phyloP scores from a whole-genome alignment of 768 basidiomycete species.

The Albatrellus ellisii region DNA sequence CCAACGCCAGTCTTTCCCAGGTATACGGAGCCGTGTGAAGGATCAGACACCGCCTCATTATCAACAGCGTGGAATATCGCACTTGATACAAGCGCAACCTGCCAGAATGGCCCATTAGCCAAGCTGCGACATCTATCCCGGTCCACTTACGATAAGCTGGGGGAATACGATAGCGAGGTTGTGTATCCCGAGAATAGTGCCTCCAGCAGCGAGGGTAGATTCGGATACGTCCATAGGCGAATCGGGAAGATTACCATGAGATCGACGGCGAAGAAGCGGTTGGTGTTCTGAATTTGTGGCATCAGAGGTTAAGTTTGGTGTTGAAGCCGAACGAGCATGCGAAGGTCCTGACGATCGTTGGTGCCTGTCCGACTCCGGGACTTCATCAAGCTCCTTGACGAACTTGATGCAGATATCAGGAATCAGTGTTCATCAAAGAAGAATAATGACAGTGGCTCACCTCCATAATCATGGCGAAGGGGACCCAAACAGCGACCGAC shows the following conservation, averaged over 20 bases:
- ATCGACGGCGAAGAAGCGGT: slow-evolving; percentile 49
- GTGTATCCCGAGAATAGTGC: slow-evolving; percentile 89
- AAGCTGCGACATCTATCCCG: background rate
- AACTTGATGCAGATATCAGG: slow-evolving; percentile 6
- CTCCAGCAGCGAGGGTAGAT: slow-evolving; percentile 54
- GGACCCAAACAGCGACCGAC: slow-evolving; percentile 98
- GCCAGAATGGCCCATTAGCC: slow-evolving; percentile 5
- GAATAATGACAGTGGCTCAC: slow-evolving; percentile 24
- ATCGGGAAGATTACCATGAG: slow-evolving; percentile 34
- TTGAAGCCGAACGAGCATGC: slow-evolving; percentile 43
- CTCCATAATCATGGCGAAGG: slow-evolving; percentile 97
- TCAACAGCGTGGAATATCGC: slow-evolving; percentile 79
- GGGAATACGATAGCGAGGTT: slow-evolving; percentile 93
- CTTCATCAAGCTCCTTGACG: slow-evolving; percentile 11
- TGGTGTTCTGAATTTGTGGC: slow-evolving; percentile 31
- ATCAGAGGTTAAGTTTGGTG: slow-evolving; percentile 25
- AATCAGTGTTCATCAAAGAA: background rate
- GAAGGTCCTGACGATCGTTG: slow-evolving; percentile 23
- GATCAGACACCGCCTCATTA: slow-evolving; percentile 25
- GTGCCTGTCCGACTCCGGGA: background rate
- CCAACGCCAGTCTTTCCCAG: slow-evolving; percentile 82
- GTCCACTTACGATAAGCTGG: slow-evolving; percentile 69
- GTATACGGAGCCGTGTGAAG: slow-evolving; percentile 40
- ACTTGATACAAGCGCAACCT: slow-evolving; percentile 83
- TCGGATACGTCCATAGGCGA: slow-evolving; percentile 21